phyloP scores from a whole-genome alignment of 495 filamentous ascomycete genomes.

The Haplographium delicatum region DNA sequence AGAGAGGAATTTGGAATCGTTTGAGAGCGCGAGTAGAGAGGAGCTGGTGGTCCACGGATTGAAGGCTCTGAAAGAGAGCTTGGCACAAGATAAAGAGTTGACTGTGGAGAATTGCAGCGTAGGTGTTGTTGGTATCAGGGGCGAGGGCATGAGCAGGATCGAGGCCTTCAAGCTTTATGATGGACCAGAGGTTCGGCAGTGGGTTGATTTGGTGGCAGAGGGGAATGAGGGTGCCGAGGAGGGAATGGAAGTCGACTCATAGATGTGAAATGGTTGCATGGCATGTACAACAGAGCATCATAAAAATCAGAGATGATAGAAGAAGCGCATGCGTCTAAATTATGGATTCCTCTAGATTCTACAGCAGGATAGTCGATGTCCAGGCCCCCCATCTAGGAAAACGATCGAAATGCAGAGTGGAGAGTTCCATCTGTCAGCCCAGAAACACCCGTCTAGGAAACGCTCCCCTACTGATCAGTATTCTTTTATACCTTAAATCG shows the following conservation, averaged over 20 bases:
- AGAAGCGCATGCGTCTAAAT: neutral
- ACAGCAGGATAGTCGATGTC: too few relatives aligned
- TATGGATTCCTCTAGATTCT: too few relatives aligned
- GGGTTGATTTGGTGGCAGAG: slow-evolving; percentile 61
- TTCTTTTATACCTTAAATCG: too few relatives aligned
- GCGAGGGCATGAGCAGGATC: slow-evolving; percentile 47
- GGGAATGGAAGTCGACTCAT: slow-evolving; percentile 81
- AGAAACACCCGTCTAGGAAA: too few relatives aligned
- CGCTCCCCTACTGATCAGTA: too few relatives aligned
- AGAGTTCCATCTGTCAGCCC: too few relatives aligned
- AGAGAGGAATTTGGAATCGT: slow-evolving; percentile 82
- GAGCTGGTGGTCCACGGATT: slow-evolving; percentile 88
- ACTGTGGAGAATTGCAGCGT: slow-evolving; percentile 94
- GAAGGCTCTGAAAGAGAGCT: slow-evolving; percentile 86
- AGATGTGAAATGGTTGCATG: slow-evolving; percentile 22
- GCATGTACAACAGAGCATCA: slow-evolving; percentile 8
- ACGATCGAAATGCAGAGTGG: too few relatives aligned
- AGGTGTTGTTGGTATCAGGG: slow-evolving; percentile 67
- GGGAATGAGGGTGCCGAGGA: slow-evolving; percentile 45
- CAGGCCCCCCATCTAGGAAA: too few relatives aligned
- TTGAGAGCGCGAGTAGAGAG: slow-evolving; percentile 65
- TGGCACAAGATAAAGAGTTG: slow-evolving; percentile 95
- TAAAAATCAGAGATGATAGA: slow-evolving; percentile 11
- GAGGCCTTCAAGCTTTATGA: slow-evolving; percentile 92
- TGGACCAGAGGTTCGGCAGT: slow-evolving; percentile 77